Percentiles rank a stretch among this genome's conserved stretches.
Evolutionary conservation across 306 rosid genomes (phyloP).

Genomic region (Delonix regia): DNA sequence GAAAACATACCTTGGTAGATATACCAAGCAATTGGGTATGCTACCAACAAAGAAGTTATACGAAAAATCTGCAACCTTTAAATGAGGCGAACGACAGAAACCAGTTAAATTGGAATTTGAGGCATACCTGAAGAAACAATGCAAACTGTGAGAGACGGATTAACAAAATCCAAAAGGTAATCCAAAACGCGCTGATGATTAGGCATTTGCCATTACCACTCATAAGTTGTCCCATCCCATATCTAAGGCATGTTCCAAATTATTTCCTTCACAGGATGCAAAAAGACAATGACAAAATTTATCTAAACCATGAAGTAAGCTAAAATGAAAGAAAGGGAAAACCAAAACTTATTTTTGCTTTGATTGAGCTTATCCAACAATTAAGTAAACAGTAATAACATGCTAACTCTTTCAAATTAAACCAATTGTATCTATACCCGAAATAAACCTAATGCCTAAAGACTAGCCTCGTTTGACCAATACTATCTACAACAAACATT

Average conservation of each 20-base stretch:
- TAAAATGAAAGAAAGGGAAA: not conserved
- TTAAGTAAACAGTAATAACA: not conserved
- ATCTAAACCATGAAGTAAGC: not conserved
- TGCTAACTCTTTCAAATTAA: not conserved
- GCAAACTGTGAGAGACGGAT: constrained; percentile 29
- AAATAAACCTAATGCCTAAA: not conserved
- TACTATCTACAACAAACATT: not conserved
- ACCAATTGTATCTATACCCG: not conserved
- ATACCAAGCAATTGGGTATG: constrained; percentile 81
- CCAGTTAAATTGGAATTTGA: constrained; percentile 60
- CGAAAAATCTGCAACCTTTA: constrained; percentile 83
- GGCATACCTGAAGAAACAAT: constrained; percentile 64
- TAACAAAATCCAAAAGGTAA: constrained; percentile 31
- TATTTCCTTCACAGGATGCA: not conserved
- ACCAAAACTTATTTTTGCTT: not conserved
- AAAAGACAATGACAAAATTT: not conserved
- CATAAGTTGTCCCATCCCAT: not conserved
- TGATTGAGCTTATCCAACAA: not conserved
- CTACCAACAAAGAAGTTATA: constrained; percentile 86
- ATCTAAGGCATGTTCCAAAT: not conserved
- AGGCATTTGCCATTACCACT: constrained; percentile 15
- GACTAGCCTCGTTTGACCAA: not conserved
- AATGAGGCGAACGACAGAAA: constrained; percentile 68
- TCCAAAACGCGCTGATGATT: not conserved
- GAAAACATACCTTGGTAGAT: constrained; percentile 77